Percentiles rank a stretch among this genome's conserved stretches.
phyloP scores from a whole-genome alignment of 305 asterid species.

The Fraxinus ornus region DNA sequence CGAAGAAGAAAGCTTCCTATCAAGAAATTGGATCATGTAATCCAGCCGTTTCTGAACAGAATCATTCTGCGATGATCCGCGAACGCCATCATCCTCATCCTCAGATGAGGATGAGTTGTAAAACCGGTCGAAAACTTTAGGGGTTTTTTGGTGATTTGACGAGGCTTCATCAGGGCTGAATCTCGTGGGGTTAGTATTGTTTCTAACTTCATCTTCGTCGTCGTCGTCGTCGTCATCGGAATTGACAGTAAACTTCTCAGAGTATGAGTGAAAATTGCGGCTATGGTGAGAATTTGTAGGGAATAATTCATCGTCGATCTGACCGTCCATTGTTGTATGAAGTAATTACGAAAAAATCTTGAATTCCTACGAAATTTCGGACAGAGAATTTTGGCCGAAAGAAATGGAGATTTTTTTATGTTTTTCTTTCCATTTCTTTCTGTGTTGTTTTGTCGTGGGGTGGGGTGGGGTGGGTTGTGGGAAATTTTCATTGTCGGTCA shows the following conservation, averaged over 20 bases:
- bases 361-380: background rate
- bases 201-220: slow-evolving; percentile 22
- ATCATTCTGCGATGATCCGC: slow-evolving; percentile 42
- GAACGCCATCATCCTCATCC: slow-evolving; percentile 55
- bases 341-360: background rate
- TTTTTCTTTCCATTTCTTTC: background rate
- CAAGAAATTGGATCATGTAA: slow-evolving; percentile 83
- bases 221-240: slow-evolving; percentile 50
- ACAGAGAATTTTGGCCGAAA: background rate
- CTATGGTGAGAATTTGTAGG: slow-evolving; percentile 10
- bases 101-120: slow-evolving; percentile 57
- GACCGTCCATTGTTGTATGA: slow-evolving; percentile 34
- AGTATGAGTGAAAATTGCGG: slow-evolving; percentile 35
- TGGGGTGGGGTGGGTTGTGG: slow-evolving; percentile 16
- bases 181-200: slow-evolving; percentile 17
- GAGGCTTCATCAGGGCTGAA: slow-evolving; percentile 39
- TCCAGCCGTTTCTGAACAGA: slow-evolving; percentile 69
- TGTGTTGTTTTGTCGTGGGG: background rate
- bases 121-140: slow-evolving; percentile 75
- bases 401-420: background rate
- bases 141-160: slow-evolving; percentile 40
- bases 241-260: slow-evolving; percentile 45
- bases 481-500: slow-evolving; percentile 2
- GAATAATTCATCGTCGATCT: slow-evolving; percentile 27
- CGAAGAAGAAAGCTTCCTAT: slow-evolving; percentile 61